These are phyloP conservation scores for Populus trichocarpa DNA, from an alignment of 441 rosid genomes.

Conservation along the genomic window DNA sequence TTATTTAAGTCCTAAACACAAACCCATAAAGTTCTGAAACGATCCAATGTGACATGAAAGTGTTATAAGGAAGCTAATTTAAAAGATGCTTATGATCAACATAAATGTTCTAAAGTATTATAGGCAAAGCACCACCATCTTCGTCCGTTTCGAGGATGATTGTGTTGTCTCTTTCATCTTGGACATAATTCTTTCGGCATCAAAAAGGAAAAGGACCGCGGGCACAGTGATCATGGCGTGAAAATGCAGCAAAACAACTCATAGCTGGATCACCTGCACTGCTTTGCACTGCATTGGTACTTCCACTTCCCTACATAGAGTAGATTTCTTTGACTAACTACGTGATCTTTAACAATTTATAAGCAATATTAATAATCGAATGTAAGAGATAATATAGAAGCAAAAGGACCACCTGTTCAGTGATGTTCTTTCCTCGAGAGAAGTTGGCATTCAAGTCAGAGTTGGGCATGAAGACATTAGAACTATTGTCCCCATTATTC, in stretches of 20 bases:
- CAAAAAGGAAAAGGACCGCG: conserved; percentile 3
- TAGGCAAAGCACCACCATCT: not conserved
- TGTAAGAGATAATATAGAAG: too few species aligned
- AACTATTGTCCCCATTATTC: not conserved
- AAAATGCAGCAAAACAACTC: not conserved
- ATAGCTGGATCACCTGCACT: not conserved
- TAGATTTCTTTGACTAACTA: not conserved
- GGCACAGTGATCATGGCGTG: not conserved
- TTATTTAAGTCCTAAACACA: conserved; percentile 6
- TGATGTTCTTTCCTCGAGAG: not conserved
- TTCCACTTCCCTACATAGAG: conserved; percentile 6
- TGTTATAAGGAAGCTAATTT: not conserved
- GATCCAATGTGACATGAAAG: not conserved
- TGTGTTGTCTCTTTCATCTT: conserved; percentile 1
- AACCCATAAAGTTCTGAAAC: conserved; percentile 2
- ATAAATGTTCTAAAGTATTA: not conserved
- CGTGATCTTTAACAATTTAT: not conserved
- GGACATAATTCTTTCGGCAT: conserved; percentile 9
- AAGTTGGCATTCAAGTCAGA: not conserved
- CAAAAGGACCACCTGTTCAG: not conserved
- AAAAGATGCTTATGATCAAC: not conserved
- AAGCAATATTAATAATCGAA: not conserved
- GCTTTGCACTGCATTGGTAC: not conserved
- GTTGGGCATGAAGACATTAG: not conserved
- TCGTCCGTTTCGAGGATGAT: conserved; percentile 1